These are phyloP conservation scores for Alternaria conjuncta DNA, from an alignment of 2,329 filamentous ascomycete genomes.

Conservation along the genomic window DNA sequence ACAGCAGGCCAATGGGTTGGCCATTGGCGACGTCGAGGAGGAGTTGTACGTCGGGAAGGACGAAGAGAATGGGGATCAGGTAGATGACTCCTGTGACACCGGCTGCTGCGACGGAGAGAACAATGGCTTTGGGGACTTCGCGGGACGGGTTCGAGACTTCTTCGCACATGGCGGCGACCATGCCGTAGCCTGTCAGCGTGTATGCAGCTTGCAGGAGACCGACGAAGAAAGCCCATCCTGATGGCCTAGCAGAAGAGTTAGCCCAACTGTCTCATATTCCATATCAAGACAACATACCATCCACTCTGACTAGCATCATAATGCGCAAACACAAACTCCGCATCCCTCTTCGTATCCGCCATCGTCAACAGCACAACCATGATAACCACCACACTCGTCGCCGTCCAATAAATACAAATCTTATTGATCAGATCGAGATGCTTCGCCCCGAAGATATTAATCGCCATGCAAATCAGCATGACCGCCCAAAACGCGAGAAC, in stretches of 20 bases:
- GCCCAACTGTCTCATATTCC: not conserved
- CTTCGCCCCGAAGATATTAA: conserved; percentile 69
- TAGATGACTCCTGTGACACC: conserved; percentile 71
- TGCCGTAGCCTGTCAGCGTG: conserved; percentile 70
- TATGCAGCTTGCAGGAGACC: conserved; percentile 71
- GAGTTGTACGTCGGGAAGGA: conserved; percentile 70
- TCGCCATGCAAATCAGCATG: conserved; percentile 67
- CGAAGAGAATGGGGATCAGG: conserved; percentile 76
- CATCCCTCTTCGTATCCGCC: conserved; percentile 64
- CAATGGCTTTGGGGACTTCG: conserved; percentile 74
- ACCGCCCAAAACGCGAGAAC: conserved; percentile 75
- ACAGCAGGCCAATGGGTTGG: conserved; percentile 77
- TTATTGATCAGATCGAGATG: conserved; percentile 74
- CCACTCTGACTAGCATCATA: conserved; percentile 71
- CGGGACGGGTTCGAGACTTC: conserved; percentile 72
- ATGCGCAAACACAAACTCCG: conserved; percentile 70
- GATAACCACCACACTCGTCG: conserved; percentile 70
- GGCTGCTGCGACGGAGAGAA: conserved; percentile 70
- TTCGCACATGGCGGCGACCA: conserved; percentile 76
- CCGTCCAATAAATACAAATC: conserved; percentile 76
- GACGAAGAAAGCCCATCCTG: conserved; percentile 75
- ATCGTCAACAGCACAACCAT: conserved; percentile 68
- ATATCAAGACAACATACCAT: conserved; percentile 54
- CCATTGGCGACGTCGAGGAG: conserved; percentile 72
- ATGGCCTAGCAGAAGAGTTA: conserved; percentile 53